Conservation (phyloP, 169 alveolate species). For the Toxoplasma gondii region DNA sequence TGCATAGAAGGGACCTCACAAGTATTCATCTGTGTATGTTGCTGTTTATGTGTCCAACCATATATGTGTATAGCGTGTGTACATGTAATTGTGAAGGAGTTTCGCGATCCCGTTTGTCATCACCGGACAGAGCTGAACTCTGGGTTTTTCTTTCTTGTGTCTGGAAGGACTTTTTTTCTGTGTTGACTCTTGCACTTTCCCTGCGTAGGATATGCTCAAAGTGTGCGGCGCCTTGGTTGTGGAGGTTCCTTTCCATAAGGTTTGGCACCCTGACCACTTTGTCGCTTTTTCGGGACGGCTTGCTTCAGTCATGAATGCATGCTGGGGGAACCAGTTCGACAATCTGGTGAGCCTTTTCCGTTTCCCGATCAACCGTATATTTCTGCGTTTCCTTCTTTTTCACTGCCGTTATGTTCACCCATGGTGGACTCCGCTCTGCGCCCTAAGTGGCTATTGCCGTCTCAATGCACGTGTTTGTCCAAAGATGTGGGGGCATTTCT, state of each 20-base stretch:
- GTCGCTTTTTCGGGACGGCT: conserved; percentile 74
- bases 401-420: not conserved
- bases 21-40: too few relatives aligned
- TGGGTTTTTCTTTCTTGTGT: not conserved
- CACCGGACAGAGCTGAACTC: too few relatives aligned
- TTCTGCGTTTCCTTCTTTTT: too few relatives aligned
- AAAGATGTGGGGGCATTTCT: too few relatives aligned
- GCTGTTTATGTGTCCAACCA: not conserved
- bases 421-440: not conserved
- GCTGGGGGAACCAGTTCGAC: conserved; percentile 80
- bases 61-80: not conserved
- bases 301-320: conserved; percentile 74
- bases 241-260: conserved; percentile 80
- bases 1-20: not conserved
- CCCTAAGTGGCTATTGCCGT: not conserved
- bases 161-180: not conserved
- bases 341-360: conserved; percentile 68
- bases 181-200: too few relatives aligned
- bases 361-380: not conserved
- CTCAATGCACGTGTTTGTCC: too few relatives aligned
- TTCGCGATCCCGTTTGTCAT: not conserved
- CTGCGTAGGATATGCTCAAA: conserved; percentile 74
- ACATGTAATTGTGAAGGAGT: not conserved
- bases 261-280: conserved; percentile 75
- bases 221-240: conserved; percentile 86